Conservation (phyloP, 106 monocot genomes). For the Agapanthus africanus region DNA sequence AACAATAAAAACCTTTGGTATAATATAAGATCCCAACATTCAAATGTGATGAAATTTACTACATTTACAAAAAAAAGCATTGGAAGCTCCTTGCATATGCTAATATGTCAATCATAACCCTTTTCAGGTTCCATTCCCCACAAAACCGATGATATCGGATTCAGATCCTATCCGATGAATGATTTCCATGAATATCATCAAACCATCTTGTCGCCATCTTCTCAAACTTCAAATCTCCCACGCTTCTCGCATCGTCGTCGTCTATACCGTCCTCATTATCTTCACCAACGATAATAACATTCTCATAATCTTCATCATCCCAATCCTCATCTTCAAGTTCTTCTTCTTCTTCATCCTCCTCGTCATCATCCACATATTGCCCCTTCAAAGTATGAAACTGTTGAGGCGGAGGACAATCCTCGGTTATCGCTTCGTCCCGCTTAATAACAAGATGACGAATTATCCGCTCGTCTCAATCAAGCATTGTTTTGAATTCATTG, state of each 20-base stretch:
- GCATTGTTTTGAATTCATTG: constrained; percentile 72
- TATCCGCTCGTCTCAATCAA: constrained; percentile 77
- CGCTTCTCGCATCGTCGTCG: not conserved
- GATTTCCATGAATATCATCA: too few species aligned
- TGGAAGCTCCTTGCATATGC: too few species aligned
- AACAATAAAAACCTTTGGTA: too few species aligned
- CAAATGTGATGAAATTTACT: too few species aligned
- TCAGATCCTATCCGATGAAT: too few species aligned
- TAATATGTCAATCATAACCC: too few species aligned
- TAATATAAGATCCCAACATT: too few species aligned
- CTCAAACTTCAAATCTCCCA: not conserved
- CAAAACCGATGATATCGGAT: too few species aligned
- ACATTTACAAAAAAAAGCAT: too few species aligned
- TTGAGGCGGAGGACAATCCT: constrained; percentile 74
- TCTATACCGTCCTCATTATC: constrained; percentile 23
- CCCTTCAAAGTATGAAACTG: constrained; percentile 52
- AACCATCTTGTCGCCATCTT: constrained; percentile 1
- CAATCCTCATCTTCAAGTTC: constrained; percentile 23
- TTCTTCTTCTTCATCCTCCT: constrained; percentile 27
- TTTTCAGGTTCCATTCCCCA: too few species aligned
- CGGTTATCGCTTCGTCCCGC: constrained; percentile 69
- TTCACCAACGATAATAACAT: constrained; percentile 24
- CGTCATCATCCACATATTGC: constrained; percentile 22
- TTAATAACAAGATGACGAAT: constrained; percentile 86
- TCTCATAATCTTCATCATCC: constrained; percentile 21